phyloP scores from a whole-genome alignment of 2,329 filamentous ascomycete species.

The Pezicula carpinea region DNA sequence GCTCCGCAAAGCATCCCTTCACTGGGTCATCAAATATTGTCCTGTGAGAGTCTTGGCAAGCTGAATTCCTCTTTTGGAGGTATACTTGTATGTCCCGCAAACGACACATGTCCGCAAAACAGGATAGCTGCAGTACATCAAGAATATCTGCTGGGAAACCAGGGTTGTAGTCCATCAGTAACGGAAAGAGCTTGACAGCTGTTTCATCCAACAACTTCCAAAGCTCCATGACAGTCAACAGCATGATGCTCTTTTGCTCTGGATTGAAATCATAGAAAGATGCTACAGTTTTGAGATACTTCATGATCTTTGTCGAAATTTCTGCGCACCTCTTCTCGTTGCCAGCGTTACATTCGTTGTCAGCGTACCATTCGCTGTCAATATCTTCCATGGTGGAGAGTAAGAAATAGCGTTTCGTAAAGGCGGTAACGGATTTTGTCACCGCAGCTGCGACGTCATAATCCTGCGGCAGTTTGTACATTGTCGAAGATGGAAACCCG shows the following conservation, averaged over 20 bases:
- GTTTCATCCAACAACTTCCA: conserved; percentile 53
- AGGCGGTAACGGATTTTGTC: conserved; percentile 5
- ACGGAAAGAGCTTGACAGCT: conserved; percentile 35
- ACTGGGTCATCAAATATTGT: conserved; percentile 44
- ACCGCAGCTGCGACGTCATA: conserved; percentile 3
- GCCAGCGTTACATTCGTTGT: conserved; percentile 6
- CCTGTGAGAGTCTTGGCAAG: conserved; percentile 13
- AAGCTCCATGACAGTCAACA: conserved; percentile 51
- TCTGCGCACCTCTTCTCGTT: conserved; percentile 22
- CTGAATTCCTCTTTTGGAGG: conserved; percentile 33
- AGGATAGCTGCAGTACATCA: conserved; percentile 49
- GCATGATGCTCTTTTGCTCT: conserved; percentile 44
- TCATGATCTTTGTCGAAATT: conserved; percentile 29
- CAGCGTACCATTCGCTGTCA: too few species aligned
- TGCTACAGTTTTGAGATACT: conserved; percentile 30
- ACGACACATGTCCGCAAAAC: conserved; percentile 41
- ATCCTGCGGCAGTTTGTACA: background rate
- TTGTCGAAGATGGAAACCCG: conserved; percentile 4
- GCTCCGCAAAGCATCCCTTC: conserved; percentile 29
- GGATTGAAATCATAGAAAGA: conserved; percentile 38
- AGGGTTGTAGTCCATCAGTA: conserved; percentile 48
- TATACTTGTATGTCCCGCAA: conserved; percentile 47
- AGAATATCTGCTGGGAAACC: conserved; percentile 44
- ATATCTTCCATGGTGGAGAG: conserved; percentile 16
- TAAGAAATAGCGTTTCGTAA: conserved; percentile 20